These are phyloP conservation scores for Fusarium clavum DNA, from an alignment of 2,329 filamentous ascomycete species.

Conservation along the genomic window DNA sequence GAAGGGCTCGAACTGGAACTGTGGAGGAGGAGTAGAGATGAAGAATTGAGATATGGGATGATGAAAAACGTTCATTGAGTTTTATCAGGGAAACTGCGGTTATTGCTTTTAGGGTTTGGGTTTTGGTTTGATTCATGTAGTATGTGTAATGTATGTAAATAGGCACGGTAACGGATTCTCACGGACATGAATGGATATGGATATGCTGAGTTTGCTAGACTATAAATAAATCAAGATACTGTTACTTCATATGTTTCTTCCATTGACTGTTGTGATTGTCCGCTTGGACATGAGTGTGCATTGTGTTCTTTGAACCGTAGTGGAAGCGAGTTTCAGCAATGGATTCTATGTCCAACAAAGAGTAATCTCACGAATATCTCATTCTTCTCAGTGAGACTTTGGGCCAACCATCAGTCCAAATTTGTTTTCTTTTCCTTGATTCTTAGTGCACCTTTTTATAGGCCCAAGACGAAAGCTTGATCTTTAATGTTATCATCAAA, in stretches of 20 bases:
- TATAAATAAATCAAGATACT: conserved; percentile 16
- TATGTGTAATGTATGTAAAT: conserved; percentile 37
- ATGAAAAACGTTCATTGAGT: background rate
- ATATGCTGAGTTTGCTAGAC: conserved; percentile 29
- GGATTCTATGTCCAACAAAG: too few species aligned
- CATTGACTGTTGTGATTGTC: too few species aligned
- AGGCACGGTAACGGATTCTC: conserved; percentile 30
- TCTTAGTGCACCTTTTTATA: too few species aligned
- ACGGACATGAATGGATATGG: conserved; percentile 29
- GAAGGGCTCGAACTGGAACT: conserved; percentile 47
- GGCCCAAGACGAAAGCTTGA: too few species aligned
- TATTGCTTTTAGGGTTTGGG: conserved; percentile 3
- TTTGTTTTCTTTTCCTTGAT: background rate
- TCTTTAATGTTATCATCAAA: background rate
- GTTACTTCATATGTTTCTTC: background rate
- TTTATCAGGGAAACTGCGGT: conserved; percentile 11
- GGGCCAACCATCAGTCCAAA: too few species aligned
- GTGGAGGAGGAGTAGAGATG: conserved; percentile 44
- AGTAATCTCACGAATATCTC: too few species aligned
- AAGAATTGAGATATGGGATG: background rate
- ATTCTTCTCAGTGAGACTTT: too few species aligned
- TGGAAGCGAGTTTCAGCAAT: background rate
- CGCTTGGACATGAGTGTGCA: background rate
- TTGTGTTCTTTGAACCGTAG: background rate
- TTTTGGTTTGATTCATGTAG: conserved; percentile 17